Base-by-base conservation (phyloP, 345 rosid species). In the Schrenkiella parvula region DNA sequence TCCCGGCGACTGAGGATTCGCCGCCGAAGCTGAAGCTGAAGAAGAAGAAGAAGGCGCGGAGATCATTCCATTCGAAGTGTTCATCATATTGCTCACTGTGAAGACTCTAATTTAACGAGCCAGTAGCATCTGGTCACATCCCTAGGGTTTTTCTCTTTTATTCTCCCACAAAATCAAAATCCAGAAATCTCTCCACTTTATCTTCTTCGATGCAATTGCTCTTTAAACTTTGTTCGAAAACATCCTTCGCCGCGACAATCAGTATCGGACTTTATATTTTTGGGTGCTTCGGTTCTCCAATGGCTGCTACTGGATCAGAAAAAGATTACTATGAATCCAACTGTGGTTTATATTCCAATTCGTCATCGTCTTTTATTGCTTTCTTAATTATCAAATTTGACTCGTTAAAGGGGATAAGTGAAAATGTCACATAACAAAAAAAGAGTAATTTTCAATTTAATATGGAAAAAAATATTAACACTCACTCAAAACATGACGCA, bases 1-100 rank as follows among this genome's bases (percentile, higher is more conserved):
- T 8, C 97, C 97, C 66, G 97, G 90, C 14, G 90, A 79, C 70
- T 89, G 95, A 50, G 86, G 79, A 84, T 82, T 90, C 32, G 86
- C 88, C 75, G 98, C 78, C 39, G 97, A 64, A 50, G 91, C 79
- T n/a, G n/a, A n/a, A n/a, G n/a, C n/a, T 38, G 97, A 64, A 50
- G 92, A 82, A 15, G 88, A 88, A 42, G 88, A 88, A 42, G 88
- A 65, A 21, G 93, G 82, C 8, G 88, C 66, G 3, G 98, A 88
- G 73, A 88, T 88, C 90, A 89, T 89, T 67, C 98, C 98, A 91
- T 91, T 91, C 52, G 83, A 42, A 28, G 81, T 41, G 75, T 84
- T 93, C 83, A 91, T 87, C 96, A 88, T 88, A 65, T 60, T 71
- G 46, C 37, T 46, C 23, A 15, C 78, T 43, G n/a, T n/a, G n/a